Conservation (phyloP, 371 early-diverging fungal species). For the Blyttiomyces sp. region DNA sequence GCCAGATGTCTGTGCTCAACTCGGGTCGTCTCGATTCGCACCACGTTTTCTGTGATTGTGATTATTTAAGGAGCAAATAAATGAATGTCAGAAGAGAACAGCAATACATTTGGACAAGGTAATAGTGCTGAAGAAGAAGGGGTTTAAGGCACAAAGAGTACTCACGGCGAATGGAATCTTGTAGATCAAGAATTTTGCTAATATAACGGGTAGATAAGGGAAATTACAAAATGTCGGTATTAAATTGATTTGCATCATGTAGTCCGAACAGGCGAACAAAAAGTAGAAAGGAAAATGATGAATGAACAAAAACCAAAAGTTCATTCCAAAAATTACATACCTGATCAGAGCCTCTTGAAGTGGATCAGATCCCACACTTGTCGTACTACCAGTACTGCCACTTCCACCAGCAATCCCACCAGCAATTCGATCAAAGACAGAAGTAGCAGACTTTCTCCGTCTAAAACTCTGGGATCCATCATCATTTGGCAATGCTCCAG, state of each 20-base stretch:
- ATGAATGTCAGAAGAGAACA: too few relatives aligned
- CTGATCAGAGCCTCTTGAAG: slow-evolving; percentile 9
- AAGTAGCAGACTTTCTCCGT: too few relatives aligned
- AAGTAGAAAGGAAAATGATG: background rate
- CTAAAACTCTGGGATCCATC: too few relatives aligned
- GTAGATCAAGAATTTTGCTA: slow-evolving; percentile 13
- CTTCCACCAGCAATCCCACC: slow-evolving; percentile 4
- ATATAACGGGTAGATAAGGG: background rate
- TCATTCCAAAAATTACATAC: slow-evolving; percentile 1
- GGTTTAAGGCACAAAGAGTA: background rate
- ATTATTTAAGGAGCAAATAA: too few relatives aligned
- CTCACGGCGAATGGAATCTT: slow-evolving; percentile 6
- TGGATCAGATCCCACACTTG: background rate
- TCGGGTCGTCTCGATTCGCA: slow-evolving; percentile 7
- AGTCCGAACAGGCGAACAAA: background rate
- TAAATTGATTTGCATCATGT: too few relatives aligned
- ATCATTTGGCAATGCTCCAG: too few relatives aligned
- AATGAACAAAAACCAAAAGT: background rate
- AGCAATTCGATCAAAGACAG: slow-evolving; percentile 14
- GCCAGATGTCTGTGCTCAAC: slow-evolving; percentile 14
- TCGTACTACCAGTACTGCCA: background rate
- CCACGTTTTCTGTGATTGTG: background rate
- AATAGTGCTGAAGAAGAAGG: background rate
- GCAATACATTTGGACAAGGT: background rate
- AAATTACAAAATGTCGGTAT: too few relatives aligned